phyloP scores from a whole-genome alignment of 163 green algal species.

The Scenedesmus sp. region DNA sequence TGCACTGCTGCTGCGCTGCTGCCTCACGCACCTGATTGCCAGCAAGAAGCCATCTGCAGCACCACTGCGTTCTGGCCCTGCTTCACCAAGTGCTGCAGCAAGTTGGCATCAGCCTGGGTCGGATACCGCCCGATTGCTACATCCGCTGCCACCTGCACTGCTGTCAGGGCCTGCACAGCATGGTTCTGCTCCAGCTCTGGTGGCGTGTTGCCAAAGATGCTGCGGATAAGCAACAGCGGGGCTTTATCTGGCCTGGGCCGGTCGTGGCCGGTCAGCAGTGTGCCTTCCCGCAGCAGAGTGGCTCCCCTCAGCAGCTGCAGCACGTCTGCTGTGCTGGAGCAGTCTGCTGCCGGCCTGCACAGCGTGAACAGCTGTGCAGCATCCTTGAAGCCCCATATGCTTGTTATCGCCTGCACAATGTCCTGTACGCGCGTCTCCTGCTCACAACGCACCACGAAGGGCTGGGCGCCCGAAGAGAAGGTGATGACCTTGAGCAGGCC shows the following conservation, averaged over 20 bases:
- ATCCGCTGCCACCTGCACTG: conserved; percentile 48
- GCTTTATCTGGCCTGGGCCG: neutral
- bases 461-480: conserved; percentile 10
- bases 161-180: conserved; percentile 22
- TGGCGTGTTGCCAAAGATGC: conserved; percentile 12
- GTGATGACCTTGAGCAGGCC: conserved; percentile 42
- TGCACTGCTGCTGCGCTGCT: neutral
- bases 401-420: conserved; percentile 26
- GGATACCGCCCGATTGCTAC: conserved; percentile 17
- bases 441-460: conserved; percentile 37
- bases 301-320: neutral
- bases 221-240: conserved; percentile 32
- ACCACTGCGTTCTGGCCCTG: conserved; percentile 43
- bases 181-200: conserved; percentile 35
- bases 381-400: conserved; percentile 36
- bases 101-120: neutral
- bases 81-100: conserved; percentile 46
- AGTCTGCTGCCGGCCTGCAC: conserved; percentile 18
- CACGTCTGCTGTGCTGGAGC: neutral
- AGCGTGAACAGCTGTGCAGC: conserved; percentile 47
- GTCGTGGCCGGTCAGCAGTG: conserved; percentile 16
- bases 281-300: conserved; percentile 5
- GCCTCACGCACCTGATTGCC: conserved; percentile 31
- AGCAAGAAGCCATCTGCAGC: conserved; percentile 40
- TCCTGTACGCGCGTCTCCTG: conserved; percentile 30